Base-by-base conservation (phyloP, 2,329 filamentous ascomycete species). In the Alternaria tenuissima region DNA sequence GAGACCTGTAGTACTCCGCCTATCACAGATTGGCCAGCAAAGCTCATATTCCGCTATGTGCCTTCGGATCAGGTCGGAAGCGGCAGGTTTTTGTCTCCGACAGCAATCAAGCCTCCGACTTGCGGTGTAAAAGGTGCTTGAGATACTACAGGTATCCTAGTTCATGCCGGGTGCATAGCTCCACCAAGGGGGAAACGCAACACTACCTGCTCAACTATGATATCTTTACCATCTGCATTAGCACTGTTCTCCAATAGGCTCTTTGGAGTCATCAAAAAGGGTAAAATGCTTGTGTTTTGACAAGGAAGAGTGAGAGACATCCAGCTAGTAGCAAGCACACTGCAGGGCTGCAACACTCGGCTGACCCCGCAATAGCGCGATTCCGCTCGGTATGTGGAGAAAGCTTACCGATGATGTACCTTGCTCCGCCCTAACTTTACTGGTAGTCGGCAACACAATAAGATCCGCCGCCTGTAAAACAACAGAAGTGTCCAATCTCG, bases 381-480 rank as follows among this genome's bases (percentile, higher is more conserved):
- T 4, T 16, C 12, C 7, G 46, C 16, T 48, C 30, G 46, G 44
- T 8, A 48, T 22, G 44, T 48, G 44, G 44, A 22, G 44, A 22
- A 8, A 22, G 44, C 4, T 20, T 22, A 18, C 28, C 28, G 44
- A 47, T 47, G 44, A 47, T 32, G 28, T 34, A 22, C 44, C 44
- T 28, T 48, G 44, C 11, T 32, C n/a, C 26, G 44, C 28, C 44
- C 26, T n/a, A 47, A 47, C 44, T 47, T 34, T 47, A 47, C 8
- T 48, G 32, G 30, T 16, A 18, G 8, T 38, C 46, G 46, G 46
- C 46, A 49, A 49, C 32, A 49, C 46, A 49, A 49, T 11, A 49
- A 49, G 46, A 49, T 26, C 46, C 46, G 32, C 46, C 46, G 20
- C 24, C 20, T n/a, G 30, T 24, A n/a, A 5, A 16, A 44, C 32